phyloP scores from a whole-genome alignment of 1,284 basidiomycete species.

The Puccinia brachypodii region DNA sequence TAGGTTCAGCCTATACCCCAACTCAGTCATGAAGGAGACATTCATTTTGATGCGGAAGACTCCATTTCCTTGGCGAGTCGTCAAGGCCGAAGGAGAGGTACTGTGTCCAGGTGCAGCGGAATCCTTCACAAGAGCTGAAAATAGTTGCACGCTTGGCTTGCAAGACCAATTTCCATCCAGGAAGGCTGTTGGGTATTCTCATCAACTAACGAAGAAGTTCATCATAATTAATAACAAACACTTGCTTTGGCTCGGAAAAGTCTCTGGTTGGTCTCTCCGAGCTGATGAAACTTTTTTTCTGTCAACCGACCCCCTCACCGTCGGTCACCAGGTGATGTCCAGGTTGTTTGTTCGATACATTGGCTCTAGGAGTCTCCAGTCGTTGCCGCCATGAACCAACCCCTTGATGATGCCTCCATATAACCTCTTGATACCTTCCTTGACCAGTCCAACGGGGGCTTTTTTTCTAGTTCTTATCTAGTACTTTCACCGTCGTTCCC shows the following conservation, averaged over 20 bases:
- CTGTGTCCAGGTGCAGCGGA: not conserved
- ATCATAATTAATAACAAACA: not conserved
- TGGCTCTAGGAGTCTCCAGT: conserved; percentile 6
- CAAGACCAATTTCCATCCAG: not conserved
- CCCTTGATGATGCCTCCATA: not conserved
- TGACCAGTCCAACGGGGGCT: too few relatives aligned
- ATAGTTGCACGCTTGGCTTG: not conserved
- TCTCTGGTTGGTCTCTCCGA: not conserved
- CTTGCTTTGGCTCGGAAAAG: not conserved
- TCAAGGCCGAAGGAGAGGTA: not conserved
- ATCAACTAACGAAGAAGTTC: not conserved
- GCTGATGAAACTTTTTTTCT: not conserved
- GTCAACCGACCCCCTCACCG: not conserved
- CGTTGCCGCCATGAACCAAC: not conserved
- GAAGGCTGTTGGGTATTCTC: not conserved
- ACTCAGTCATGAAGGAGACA: too few relatives aligned
- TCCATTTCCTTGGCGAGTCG: not conserved
- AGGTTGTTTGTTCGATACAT: not conserved
- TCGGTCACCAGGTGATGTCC: conserved; percentile 21
- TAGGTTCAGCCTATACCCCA: too few relatives aligned
- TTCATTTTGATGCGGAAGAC: too few relatives aligned
- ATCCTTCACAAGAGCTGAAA: not conserved
- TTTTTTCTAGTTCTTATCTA: not conserved
- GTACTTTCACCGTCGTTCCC: not conserved
- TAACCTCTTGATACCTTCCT: not conserved